These are phyloP conservation scores for Pleurotus giganteus DNA, from an alignment of 768 basidiomycete genomes.

Conservation along the genomic window DNA sequence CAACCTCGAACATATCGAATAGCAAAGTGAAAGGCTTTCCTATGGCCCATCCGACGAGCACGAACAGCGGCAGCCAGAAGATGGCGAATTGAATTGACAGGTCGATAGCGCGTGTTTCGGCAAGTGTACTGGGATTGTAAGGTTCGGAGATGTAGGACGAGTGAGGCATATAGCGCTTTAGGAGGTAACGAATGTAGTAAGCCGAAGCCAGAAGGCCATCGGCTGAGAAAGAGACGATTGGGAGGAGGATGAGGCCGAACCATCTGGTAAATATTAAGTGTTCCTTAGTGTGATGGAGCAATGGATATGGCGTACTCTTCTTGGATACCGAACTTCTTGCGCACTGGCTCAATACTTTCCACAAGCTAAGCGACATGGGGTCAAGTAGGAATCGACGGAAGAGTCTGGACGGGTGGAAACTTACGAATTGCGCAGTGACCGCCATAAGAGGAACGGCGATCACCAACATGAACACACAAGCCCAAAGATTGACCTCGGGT, in stretches of 20 bases:
- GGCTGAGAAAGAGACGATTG: constrained; percentile 69
- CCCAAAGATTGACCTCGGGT: constrained; percentile 62
- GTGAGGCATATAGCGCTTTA: constrained; percentile 35
- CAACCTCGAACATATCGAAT: constrained; percentile 73
- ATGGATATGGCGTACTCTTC: constrained; percentile 44
- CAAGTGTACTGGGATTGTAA: constrained; percentile 51
- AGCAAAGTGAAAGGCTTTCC: constrained; percentile 59
- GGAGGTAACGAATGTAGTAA: constrained; percentile 49
- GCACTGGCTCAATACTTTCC: constrained; percentile 60
- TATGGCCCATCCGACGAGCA: constrained; percentile 67
- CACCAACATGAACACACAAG: constrained; percentile 51
- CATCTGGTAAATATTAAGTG: constrained; percentile 38
- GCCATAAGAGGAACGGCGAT: constrained; percentile 61
- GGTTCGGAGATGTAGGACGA: background rate
- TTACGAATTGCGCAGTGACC: constrained; percentile 67
- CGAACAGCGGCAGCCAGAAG: constrained; percentile 76
- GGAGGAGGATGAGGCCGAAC: constrained; percentile 76
- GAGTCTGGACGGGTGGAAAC: constrained; percentile 12
- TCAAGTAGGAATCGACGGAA: background rate
- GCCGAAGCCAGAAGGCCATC: constrained; percentile 63
- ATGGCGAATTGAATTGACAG: constrained; percentile 77
- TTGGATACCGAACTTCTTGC: constrained; percentile 37
- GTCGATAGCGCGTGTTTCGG: constrained; percentile 69
- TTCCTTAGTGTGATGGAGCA: background rate
- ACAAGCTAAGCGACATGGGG: constrained; percentile 43